Evolutionary conservation across 2,329 filamentous ascomycete genomes (phyloP), one percentile per base, ranked within the genome.

Genomic region (Penicillium palitans): DNA sequence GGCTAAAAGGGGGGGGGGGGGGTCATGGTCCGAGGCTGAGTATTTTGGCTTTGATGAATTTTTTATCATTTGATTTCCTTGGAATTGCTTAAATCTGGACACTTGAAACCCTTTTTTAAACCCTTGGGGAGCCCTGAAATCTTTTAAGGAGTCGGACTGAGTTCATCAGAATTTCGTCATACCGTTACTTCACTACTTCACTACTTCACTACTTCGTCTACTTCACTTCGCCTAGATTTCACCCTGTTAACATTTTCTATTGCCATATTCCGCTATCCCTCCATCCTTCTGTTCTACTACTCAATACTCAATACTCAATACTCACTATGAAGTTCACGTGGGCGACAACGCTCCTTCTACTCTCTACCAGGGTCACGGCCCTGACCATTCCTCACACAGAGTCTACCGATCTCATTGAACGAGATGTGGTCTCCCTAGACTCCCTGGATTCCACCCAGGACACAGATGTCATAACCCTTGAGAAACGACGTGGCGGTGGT

Each of bases 401-500:
- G 31, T 52, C 60, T 25, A 47, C 50, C 8, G 70, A 70, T 47
- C 55, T 74, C 12, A 55, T 66, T 13, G 45, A 60, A 29, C 61
- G 61, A 41, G 61, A 69, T 61, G 52, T 53, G 4, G 19, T 29
- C n/a, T 12, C 5, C 8, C 24, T 39, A 19, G 44, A 55, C 13
- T n/a, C 51, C 21, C 6, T 41, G 19, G 56, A 53, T 37, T 50
- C 55, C 40, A 53, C 41, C n/a, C 33, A 50, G 24, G 53, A 61
- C 2, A 48, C 58, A 10, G 62, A 70, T 35, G 44, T 61, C 6
- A 42, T 63, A 6, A 69, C 72, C 29, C 64, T 82, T 29, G 75
- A 78, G 56, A 83, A 83, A 66, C 77, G 81, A 55, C 80, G 79
- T 66, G 80, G 81, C 25, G 76, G 79, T 6, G 76, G 79, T n/a